phyloP scores from a whole-genome alignment of 2,329 filamentous ascomycete species.

The Rhynchosporium graminicola region DNA sequence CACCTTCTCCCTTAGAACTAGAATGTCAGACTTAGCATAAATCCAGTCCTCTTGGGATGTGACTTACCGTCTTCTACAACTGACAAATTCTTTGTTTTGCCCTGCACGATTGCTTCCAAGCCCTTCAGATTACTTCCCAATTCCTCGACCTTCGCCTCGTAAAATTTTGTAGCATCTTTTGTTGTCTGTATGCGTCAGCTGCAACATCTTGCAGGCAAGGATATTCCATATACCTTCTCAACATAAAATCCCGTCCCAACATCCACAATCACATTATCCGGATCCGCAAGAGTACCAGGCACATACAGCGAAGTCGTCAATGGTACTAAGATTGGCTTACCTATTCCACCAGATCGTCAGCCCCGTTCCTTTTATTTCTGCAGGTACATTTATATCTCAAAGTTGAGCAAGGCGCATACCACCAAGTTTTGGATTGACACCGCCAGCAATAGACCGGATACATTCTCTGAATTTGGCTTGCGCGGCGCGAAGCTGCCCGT shows the following conservation, averaged over 20 bases:
- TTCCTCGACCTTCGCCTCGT: slow-evolving; percentile 67
- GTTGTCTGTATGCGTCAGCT: slow-evolving; percentile 45
- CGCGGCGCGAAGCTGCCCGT: slow-evolving; percentile 84
- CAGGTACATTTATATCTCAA: not conserved
- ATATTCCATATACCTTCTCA: slow-evolving; percentile 68
- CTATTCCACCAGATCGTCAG: slow-evolving; percentile 29
- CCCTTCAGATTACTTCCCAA: slow-evolving; percentile 65
- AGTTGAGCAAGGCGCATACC: slow-evolving; percentile 33
- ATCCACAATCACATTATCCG: slow-evolving; percentile 82
- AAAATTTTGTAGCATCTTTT: slow-evolving; percentile 65
- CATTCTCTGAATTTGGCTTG: slow-evolving; percentile 94
- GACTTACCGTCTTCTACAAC: slow-evolving; percentile 80
- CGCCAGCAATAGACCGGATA: slow-evolving; percentile 70
- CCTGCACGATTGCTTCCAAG: slow-evolving; percentile 66
- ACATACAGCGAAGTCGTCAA: slow-evolving; percentile 95
- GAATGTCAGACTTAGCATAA: slow-evolving; percentile 32
- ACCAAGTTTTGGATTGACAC: slow-evolving; percentile 47
- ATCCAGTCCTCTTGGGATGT: slow-evolving; percentile 13
- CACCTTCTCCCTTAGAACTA: slow-evolving; percentile 55
- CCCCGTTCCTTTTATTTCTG: not conserved
- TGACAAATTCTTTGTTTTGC: slow-evolving; percentile 81
- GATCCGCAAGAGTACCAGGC: slow-evolving; percentile 73
- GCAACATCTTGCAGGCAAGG: not conserved
- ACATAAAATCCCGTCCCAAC: slow-evolving; percentile 93
- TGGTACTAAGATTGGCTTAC: slow-evolving; percentile 77